Conservation (phyloP, 2,329 filamentous ascomycete species). For the Fusarium sp. region DNA sequence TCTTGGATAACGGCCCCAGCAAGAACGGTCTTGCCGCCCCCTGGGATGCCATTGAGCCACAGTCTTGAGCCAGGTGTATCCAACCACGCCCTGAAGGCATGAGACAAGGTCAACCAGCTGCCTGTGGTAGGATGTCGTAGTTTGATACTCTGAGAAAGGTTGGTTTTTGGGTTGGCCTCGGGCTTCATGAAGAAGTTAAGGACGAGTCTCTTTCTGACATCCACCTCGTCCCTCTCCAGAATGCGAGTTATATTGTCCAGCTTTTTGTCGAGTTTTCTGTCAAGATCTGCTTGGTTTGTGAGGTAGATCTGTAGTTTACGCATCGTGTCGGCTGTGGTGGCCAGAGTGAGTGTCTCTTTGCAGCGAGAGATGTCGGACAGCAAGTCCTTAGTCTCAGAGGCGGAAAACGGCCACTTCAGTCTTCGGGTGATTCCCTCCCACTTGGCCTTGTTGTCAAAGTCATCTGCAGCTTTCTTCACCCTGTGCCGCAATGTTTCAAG, state of each 20-base stretch:
- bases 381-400: constrained; percentile 11
- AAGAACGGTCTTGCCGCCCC: no score
- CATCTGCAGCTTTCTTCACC: not conserved
- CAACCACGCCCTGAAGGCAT: constrained; percentile 8
- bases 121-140: constrained; percentile 21
- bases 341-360: constrained; percentile 7
- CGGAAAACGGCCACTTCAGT: constrained; percentile 27
- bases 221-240: not conserved
- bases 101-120: constrained; percentile 3
- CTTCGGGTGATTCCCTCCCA: not conserved
- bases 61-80: not conserved
- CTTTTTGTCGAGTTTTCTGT: not conserved
- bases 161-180: constrained; percentile 5
- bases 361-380: constrained; percentile 6
- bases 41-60: no score
- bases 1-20: no score
- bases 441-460: not conserved
- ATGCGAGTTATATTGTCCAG: not conserved
- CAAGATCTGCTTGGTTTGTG: not conserved
- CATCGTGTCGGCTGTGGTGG: constrained; percentile 9
- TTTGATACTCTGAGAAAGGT: not conserved
- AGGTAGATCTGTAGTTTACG: constrained; percentile 13
- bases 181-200: constrained; percentile 20
- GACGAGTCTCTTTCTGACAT: constrained; percentile 2
- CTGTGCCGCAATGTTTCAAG: not conserved